phyloP scores from a whole-genome alignment of 768 basidiomycete species.

The Serendipita sp. region DNA sequence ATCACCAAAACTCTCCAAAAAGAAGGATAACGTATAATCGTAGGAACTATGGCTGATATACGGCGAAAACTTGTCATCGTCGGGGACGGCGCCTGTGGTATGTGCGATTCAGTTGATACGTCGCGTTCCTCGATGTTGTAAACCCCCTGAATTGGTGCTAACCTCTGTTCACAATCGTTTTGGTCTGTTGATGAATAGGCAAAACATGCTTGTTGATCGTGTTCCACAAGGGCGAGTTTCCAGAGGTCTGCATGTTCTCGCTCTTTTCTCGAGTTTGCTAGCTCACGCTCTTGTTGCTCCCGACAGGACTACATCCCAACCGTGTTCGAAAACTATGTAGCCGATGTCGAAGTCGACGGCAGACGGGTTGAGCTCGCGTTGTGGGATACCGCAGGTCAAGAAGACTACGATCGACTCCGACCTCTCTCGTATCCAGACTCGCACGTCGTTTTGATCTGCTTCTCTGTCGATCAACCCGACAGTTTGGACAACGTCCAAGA shows the following conservation, averaged over 20 bases:
- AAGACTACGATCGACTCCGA: conserved; percentile 8
- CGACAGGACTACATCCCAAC: conserved; percentile 6
- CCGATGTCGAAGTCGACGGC: conserved; percentile 9
- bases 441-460: conserved; percentile 10
- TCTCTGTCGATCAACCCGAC: conserved; percentile 8
- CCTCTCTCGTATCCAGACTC: conserved; percentile 9
- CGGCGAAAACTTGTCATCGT: conserved; percentile 5
- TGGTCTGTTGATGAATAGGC: neutral
- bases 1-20: no score
- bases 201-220: conserved; percentile 7
- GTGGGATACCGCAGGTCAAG: conserved; percentile 7
- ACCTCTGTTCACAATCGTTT: neutral
- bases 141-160: neutral
- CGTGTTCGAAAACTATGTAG: conserved; percentile 10
- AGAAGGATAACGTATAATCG: neutral
- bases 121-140: neutral
- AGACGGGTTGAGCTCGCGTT: conserved; percentile 8
- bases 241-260: conserved; percentile 1
- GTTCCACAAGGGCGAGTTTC: conserved; percentile 4
- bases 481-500: conserved; percentile 9
- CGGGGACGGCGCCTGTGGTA: conserved; percentile 8
- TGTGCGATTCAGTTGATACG: neutral
- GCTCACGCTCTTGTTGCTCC: neutral
- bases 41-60: neutral
- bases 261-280: neutral